Base-by-base conservation (phyloP, 192 early-diverging fungal species). In the Entrophospora sp. region DNA sequence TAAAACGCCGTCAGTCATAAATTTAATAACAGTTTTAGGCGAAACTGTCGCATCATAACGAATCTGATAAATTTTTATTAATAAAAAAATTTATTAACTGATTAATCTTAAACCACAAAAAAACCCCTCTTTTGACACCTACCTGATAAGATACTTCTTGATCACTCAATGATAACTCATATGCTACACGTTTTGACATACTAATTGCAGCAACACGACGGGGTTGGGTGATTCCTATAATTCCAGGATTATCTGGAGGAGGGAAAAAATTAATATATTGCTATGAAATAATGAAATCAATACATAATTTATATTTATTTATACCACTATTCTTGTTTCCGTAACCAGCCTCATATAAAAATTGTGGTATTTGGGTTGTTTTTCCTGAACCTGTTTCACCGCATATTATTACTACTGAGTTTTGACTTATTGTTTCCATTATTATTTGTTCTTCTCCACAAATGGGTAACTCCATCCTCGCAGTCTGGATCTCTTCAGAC, bases 1-100 rank as follows among this genome's bases (percentile, higher is more conserved):
- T 59, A 99, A 75, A 65, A 99, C 94, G 79, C 97, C 97, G 75
- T 99, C 97, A 5, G 97, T 99, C 95, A 98, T 97, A 64, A 98
- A 99, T 78, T 98, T 97, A 64, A 98, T 90, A 16, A 91, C 79
- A 4, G 96, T 97, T 8, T 82, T 74, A 1, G 76, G 51, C 0
- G 83, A 85, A 1, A 85, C 85, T 0, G 85, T 90, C 5, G 87
- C 83, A 69, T 99, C 97, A 63, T 96, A 99, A 42, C 97, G 88
- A 46, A 99, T 89, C 77, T 89, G 75, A n/a, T n/a, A n/a, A n/a
- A n/a, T n/a, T n/a, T n/a, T n/a, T n/a, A n/a, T n/a, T n/a, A n/a
- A n/a, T n/a, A n/a, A 6, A 63, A 16, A 18, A 58, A 66, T 80
- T 73, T 34, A 3, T 74, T 70, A 35, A 85, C 75, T 12, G 18